Evolutionary conservation across 306 rosid species (phyloP).

Genomic region (Acmispon strigosus): DNA sequence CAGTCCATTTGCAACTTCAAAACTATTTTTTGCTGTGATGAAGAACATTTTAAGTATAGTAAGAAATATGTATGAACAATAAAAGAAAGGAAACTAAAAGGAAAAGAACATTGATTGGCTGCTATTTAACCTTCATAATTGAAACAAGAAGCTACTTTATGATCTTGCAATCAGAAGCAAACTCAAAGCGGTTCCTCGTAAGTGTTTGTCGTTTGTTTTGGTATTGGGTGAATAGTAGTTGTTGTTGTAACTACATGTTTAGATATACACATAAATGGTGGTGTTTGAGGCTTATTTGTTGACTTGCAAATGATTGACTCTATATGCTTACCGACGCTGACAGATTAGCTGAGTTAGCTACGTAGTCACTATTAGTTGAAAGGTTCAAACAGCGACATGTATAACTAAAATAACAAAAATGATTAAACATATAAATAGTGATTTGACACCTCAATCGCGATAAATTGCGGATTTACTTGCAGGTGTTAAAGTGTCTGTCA

Average conservation of each 20-base stretch:
- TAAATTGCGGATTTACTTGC: too few relatives aligned
- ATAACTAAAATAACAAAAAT: too few relatives aligned
- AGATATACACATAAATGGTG: background rate
- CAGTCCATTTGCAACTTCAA: conserved; percentile 23
- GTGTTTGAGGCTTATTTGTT: background rate
- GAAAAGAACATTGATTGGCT: background rate
- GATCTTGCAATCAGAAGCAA: background rate
- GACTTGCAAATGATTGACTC: background rate
- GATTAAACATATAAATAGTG: too few relatives aligned
- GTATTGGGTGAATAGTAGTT: background rate
- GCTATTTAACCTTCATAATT: conserved; percentile 28
- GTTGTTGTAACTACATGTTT: background rate
- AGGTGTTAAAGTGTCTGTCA: too few relatives aligned
- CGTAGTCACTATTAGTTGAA: background rate
- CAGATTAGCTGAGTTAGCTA: background rate
- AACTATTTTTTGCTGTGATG: conserved; percentile 27
- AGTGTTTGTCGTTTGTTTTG: conserved; percentile 13
- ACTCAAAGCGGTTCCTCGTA: background rate
- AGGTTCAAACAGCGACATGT: background rate
- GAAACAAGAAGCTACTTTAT: background rate
- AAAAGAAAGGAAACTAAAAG: too few relatives aligned
- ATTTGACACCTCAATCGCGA: too few relatives aligned
- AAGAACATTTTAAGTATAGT: background rate
- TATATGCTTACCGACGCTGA: background rate
- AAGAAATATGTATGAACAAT: background rate